Base-by-base conservation (phyloP, 306 rosid genomes). In the Quercus parvula region DNA sequence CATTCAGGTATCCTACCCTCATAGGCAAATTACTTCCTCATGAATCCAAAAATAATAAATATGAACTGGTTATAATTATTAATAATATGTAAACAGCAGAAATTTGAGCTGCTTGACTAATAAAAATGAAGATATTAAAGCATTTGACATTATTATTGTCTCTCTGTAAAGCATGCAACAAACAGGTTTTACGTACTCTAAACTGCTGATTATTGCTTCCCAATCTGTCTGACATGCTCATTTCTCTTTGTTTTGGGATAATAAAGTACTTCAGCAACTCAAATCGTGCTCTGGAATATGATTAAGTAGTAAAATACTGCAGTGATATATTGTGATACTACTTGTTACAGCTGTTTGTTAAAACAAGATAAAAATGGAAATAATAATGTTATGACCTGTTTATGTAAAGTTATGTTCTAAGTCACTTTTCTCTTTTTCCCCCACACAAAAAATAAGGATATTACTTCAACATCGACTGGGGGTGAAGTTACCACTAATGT, bases 401-500 rank as follows among this genome's bases (percentile, higher is more conserved):
- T 30, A 14, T 30, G n/a, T 49, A 5, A 30, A 64, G 4, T 64
- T 24, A 5, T 15, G 19, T 63, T 28, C 44, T 15, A 63, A 64
- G n/a, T 30, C n/a, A 13, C 20, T 15, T 24, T 4, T 2, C 38
- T 27, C 12, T 44, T 12, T 19, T 14, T 46, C 70, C 25, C 6
- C n/a, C 3, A 17, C 46, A 20, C 52, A 58, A 68, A 68, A 77
- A 80, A 38, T 70, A 88, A 95, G 99, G 92, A 88, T 81, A 84
- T 91, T 66, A 89, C 82, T 71, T 86, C 92, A 69, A 91, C 90
- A n/a, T 86, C 96, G 75, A 64, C 46, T 22, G 85, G 24, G 35
- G 81, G 78, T 69, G 86, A 86, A 73, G 88, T 83, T 6, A 95
- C 93, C 2, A 91, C 93, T 7, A 91, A 81, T 33, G 99, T 95